Conservation (phyloP, 192 early-diverging fungal species). For the Backusella luteola region DNA sequence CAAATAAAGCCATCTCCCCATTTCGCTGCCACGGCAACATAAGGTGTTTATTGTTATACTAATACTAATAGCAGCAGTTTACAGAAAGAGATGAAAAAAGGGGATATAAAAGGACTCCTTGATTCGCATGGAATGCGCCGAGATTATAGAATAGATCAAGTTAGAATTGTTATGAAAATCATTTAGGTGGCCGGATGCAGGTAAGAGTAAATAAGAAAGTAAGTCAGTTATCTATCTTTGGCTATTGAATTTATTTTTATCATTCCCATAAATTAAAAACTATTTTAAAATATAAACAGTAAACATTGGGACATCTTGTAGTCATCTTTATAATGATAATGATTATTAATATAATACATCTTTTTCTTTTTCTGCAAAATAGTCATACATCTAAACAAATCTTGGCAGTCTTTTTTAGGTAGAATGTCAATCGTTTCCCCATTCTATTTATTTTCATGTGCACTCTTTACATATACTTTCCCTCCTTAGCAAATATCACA, state of each 20-base stretch:
- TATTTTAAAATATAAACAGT: neutral
- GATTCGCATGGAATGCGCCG: neutral
- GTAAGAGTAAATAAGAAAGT: neutral
- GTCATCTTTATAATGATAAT: neutral
- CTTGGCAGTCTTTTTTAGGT: neutral
- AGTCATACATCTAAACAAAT: neutral
- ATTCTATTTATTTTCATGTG: neutral
- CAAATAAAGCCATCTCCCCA: neutral
- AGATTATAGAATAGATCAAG: neutral
- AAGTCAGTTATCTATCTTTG: neutral
- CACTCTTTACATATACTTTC: neutral
- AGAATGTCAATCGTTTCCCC: neutral
- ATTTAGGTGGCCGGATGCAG: slow-evolving; percentile 15
- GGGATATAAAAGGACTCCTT: neutral
- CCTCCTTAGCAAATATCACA: neutral
- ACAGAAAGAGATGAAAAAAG: neutral
- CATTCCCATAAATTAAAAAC: neutral
- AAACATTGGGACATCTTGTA: neutral
- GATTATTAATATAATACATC: neutral
- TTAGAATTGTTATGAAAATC: slow-evolving; percentile 3
- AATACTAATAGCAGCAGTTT: neutral
- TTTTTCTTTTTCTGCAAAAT: neutral
- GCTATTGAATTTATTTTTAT: neutral
- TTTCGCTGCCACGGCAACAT: neutral
- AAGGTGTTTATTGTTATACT: neutral